Base-by-base conservation (phyloP, 352 stramenopile genomes). In the Thraustotheca clavata region DNA sequence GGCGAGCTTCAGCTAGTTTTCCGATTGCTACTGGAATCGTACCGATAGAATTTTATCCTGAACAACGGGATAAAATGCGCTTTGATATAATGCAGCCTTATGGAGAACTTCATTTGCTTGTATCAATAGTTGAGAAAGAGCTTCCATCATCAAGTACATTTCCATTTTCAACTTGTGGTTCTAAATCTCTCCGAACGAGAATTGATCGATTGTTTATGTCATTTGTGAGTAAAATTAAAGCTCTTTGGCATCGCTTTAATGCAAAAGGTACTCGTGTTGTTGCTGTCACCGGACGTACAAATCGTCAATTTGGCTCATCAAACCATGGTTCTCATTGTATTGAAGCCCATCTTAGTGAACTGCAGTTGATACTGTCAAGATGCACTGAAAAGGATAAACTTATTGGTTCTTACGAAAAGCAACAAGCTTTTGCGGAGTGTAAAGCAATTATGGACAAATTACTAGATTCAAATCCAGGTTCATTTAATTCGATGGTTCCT, bases 381-480 rank as follows among this genome's bases (percentile, higher is more conserved):
- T 49, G 54, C 8, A 75, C 60, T 0, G 59, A 68, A 34, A 67
- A 48, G 35, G 60, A 71, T 16, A 69, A 69, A 16, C 46, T 72
- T 18, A 34, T 70, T 2, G 68, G 68, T 11, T 68, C 54, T 7
- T 73, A 68, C 26, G 54, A 73, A 14, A 73, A 73, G 33, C 68
- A 70, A 27, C 36, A 59, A 12, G 39, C 40, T 11, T 36, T 40
- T 14, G 22, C n/a, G 38, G 54, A 63, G 55, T 69, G 67, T 34
- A 66, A 73, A 8, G 4, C 24, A 6, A 49, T 73, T 0, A 34
- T 74, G 27, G 43, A 41, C 3, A 27, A 67, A 24, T 66, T 76
- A 2, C 54, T 73, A n/a, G 24, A 27, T 14, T 40, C 49, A 27
- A 27, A 32, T 18, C 39, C 29, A 16, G 52, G 49, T 6, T 74